Evolutionary conservation across 192 early-diverging fungal species (phyloP).

Genomic region (Paraglomus occultum): DNA sequence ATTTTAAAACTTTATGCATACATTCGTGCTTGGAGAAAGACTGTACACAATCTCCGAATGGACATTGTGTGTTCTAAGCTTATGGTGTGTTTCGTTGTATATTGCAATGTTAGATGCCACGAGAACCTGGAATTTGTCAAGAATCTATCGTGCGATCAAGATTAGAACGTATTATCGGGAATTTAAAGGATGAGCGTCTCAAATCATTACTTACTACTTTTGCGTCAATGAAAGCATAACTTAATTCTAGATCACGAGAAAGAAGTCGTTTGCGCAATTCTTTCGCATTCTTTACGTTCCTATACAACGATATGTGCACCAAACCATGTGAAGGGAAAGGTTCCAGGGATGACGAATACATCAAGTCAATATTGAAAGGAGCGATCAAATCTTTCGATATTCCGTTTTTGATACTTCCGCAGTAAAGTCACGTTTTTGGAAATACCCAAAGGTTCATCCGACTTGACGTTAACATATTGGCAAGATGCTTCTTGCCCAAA

Average conservation of each 20-base stretch:
- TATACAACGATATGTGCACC: constrained; percentile 38
- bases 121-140: constrained; percentile 50
- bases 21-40: constrained; percentile 53
- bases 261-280: constrained; percentile 39
- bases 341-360: constrained; percentile 43
- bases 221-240: constrained; percentile 42
- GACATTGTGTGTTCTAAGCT: constrained; percentile 54
- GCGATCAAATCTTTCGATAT: no score
- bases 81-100: constrained; percentile 42
- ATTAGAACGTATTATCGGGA: not conserved
- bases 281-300: constrained; percentile 36
- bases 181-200: not conserved
- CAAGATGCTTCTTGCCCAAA: no score
- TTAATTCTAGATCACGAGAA: constrained; percentile 35
- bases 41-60: constrained; percentile 60
- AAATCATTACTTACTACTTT: constrained; percentile 30
- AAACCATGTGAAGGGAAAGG: constrained; percentile 31
- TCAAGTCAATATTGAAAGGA: no score
- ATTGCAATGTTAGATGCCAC: constrained; percentile 51
- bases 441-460: no score
- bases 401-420: no score
- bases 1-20: no score
- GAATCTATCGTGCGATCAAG: constrained; percentile 36
- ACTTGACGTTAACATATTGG: no score
- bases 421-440: no score